Evolutionary conservation across 768 basidiomycete species (phyloP).

Genomic region (Tricholoma sp.): DNA sequence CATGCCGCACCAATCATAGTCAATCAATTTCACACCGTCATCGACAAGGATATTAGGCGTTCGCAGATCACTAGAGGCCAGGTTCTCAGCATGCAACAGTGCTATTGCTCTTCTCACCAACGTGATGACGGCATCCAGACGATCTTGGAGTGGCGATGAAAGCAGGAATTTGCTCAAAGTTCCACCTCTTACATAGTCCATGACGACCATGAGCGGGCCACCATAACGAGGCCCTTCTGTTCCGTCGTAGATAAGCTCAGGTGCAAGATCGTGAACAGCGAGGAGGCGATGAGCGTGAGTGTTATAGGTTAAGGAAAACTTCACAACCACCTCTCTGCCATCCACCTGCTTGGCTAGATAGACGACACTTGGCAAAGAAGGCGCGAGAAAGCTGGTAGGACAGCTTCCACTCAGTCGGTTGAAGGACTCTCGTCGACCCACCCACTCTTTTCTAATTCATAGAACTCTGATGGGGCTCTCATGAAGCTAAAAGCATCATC

Average conservation of each 20-base stretch:
- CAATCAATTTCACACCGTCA: neutral
- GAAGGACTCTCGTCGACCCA: neutral
- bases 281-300: conserved; percentile 8
- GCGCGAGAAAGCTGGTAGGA: too few species aligned
- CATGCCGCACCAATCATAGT: conserved; percentile 8
- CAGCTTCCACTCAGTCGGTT: too few species aligned
- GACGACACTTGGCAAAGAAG: neutral
- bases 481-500: neutral
- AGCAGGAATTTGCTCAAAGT: neutral
- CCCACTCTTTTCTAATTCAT: neutral
- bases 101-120: neutral
- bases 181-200: conserved; percentile 5
- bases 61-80: conserved; percentile 6
- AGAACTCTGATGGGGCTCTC: neutral
- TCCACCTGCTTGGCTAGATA: neutral
- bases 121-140: neutral
- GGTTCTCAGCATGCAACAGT: neutral
- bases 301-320: conserved; percentile 10
- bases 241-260: conserved; percentile 7
- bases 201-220: conserved; percentile 5
- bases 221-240: conserved; percentile 2
- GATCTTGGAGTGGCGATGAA: neutral
- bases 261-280: conserved; percentile 6
- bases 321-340: conserved; percentile 7
- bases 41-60: conserved; percentile 5